Evolutionary conservation across 2,329 filamentous ascomycete species (phyloP), one percentile per base, ranked within the genome.

Genomic region (Lasiodiplodia sp.): DNA sequence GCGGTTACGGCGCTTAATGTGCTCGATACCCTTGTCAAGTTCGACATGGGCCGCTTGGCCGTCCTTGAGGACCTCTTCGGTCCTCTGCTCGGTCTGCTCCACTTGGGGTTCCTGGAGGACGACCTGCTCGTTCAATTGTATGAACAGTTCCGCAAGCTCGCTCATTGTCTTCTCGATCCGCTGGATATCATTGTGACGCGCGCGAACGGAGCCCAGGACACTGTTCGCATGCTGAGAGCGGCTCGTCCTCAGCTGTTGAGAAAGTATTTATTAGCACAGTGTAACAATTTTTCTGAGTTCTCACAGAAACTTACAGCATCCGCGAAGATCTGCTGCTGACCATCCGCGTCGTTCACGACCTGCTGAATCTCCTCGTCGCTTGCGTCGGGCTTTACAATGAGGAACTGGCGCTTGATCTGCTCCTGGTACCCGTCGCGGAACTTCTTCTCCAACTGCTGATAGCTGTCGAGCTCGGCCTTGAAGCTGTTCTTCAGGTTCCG

Each of bases 311-410:
- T 79, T 86, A 95, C 92, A 69, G 92, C 92, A 68, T 89, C 91
- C 80, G 94, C 91, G 83, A 95, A 96, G 67, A 96, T 90, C 75
- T 91, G 91, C 82, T 94, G 90, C 69, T 92, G 87, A 66, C 90
- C 88, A 90, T 91, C 92, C 77, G 94, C 90, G 66, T 88, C 84
- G 73, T 92, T 85, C 28, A 88, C 83, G 3, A 91, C 91, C 77
- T 92, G 83, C 60, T 86, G 83, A 2, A 94, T 89, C 79, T 95
- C 91, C 1, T 86, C 83, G 69, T 94, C 91, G 60, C 87, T 87
- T n/a, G 92, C 92, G 55, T 93, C 90, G 64, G 92, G 92, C 78
- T 94, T 93, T 72, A 93, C 91, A 76, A 95, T 94, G 68, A 88
- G 86, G 80, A 92, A 94, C 80, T 96, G 92, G 75, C 92, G 87